These are phyloP conservation scores for Daldinia bambusicola DNA, from an alignment of 495 filamentous ascomycete genomes.

Conservation along the genomic window DNA sequence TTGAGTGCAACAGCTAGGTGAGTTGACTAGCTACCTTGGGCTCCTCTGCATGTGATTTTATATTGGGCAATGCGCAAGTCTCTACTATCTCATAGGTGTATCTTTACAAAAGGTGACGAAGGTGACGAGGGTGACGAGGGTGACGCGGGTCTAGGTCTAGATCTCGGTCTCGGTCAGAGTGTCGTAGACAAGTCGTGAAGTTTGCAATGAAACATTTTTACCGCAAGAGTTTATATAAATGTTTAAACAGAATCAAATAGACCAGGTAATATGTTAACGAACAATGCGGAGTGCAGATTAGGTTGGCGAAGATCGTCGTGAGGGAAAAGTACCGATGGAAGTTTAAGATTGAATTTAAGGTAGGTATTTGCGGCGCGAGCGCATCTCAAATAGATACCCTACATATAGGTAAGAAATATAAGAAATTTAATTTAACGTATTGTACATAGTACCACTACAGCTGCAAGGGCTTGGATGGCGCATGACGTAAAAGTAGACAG, in stretches of 20 bases:
- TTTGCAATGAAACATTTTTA: slow-evolving; percentile 22
- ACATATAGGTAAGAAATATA: too few species aligned
- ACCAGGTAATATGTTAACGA: background rate
- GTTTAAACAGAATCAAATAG: background rate
- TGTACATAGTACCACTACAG: slow-evolving; percentile 4
- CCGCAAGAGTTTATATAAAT: slow-evolving; percentile 8
- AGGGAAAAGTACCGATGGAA: slow-evolving; percentile 18
- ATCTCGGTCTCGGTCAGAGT: slow-evolving; percentile 28
- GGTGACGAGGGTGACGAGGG: too few species aligned
- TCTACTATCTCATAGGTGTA: background rate
- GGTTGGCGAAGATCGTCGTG: slow-evolving; percentile 12
- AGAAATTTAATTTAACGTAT: too few species aligned
- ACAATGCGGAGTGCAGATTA: slow-evolving; percentile 8
- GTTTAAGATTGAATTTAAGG: slow-evolving; percentile 23
- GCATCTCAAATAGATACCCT: slow-evolving; percentile 16
- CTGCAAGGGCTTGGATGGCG: slow-evolving; percentile 34
- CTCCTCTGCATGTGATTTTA: background rate
- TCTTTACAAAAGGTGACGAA: slow-evolving; percentile 8
- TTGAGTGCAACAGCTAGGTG: background rate
- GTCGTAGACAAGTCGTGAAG: slow-evolving; percentile 14
- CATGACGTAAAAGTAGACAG: slow-evolving; percentile 25
- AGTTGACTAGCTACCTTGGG: background rate
- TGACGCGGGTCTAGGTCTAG: slow-evolving; percentile 29
- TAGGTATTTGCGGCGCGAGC: slow-evolving; percentile 21
- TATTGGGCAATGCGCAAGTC: background rate